Base-by-base conservation (phyloP, 768 basidiomycete species). In the Rubroboletus satanas region DNA sequence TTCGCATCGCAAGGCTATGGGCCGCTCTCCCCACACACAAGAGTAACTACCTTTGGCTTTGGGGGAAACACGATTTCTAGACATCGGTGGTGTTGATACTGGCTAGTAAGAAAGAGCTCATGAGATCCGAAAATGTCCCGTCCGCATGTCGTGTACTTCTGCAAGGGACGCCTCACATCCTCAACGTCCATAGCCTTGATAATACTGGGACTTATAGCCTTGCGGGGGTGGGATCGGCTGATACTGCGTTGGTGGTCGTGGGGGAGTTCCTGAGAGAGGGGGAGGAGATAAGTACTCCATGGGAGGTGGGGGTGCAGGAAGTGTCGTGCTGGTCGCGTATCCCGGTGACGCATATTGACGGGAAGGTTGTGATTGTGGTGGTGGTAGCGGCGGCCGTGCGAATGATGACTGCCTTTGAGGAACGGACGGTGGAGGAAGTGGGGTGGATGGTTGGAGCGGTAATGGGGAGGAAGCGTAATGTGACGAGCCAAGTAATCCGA, bases 181-280 rank as follows among this genome's bases (percentile, higher is more conserved):
- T 64, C 55, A 72, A 28, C 67, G 66, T 36, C 64, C 52, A 52
- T 71, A 73, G n/a, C 63, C 63, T 48, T 63, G 69, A 56, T 75
- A 68, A 42, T 67, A 62, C 36, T 68, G 63, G 7, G 56, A 17
- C 23, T 60, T 52, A 57, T 70, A 69, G 0, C 66, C 65, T 33
- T 73, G 68, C 31, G 73, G 63, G 11, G 67, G 70, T 14, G 62
- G 64, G 43, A 64, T 60, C 26, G 54, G 45, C 36, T 70, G 70
- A 52, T 73, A 62, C 26, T 66, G 69, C 29, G 62, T 58, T 11
- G 56, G 59, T 5, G 59, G 61, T 39, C 57, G 68, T 14, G 66
- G 39, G 1, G 46, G 17, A 4, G 51, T 44, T 23, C 39, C 51
- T n/a, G 67, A 39, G 1, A 60, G 57, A 32, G 56, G 41, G 39